A percentile compares a stretch with the other conserved stretches of the same genome.
Conservation (phyloP, 495 filamentous ascomycete genomes). For the Neohortaea acidophila region DNA sequence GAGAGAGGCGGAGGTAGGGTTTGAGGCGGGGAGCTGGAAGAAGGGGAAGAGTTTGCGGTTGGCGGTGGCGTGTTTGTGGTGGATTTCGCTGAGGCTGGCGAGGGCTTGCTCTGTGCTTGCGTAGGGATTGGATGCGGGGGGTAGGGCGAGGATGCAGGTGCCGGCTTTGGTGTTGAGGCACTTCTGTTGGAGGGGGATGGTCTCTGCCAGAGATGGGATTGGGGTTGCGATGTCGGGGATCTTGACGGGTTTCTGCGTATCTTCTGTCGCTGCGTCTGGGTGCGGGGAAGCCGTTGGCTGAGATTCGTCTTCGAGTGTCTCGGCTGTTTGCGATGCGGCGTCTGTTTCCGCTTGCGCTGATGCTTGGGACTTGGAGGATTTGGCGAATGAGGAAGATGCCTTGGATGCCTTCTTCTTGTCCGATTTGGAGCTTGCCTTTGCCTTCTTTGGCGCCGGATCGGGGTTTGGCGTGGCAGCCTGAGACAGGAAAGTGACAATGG, state of each 20-base stretch:
- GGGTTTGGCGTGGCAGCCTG: constrained; percentile 61
- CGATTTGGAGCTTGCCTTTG: constrained; percentile 35
- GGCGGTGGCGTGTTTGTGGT: constrained; percentile 52
- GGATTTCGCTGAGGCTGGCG: constrained; percentile 52
- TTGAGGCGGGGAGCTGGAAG: constrained; percentile 53
- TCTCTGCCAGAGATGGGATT: constrained; percentile 37
- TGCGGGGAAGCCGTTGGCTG: constrained; percentile 35
- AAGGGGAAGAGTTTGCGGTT: constrained; percentile 65
- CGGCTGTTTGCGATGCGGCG: constrained; percentile 25
- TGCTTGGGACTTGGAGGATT: constrained; percentile 30
- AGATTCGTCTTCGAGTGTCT: constrained; percentile 30
- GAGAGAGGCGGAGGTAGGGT: constrained; percentile 40
- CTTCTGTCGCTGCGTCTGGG: constrained; percentile 28
- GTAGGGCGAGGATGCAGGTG: constrained; percentile 74
- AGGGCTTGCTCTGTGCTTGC: constrained; percentile 33
- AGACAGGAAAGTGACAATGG: constrained; percentile 68
- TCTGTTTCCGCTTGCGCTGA: constrained; percentile 27
- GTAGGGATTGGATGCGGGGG: constrained; percentile 35
- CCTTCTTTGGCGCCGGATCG: constrained; percentile 42
- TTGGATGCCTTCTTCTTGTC: constrained; percentile 28
- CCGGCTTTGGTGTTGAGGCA: constrained; percentile 64
- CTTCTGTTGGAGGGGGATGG: constrained; percentile 44
- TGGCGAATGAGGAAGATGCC: constrained; percentile 30
- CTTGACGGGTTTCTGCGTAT: constrained; percentile 34
- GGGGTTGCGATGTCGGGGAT: constrained; percentile 39